A percentile compares a stretch with the other conserved stretches of the same genome.
Evolutionary conservation across 345 rosid genomes (phyloP).

Genomic region (Angophora floribunda): DNA sequence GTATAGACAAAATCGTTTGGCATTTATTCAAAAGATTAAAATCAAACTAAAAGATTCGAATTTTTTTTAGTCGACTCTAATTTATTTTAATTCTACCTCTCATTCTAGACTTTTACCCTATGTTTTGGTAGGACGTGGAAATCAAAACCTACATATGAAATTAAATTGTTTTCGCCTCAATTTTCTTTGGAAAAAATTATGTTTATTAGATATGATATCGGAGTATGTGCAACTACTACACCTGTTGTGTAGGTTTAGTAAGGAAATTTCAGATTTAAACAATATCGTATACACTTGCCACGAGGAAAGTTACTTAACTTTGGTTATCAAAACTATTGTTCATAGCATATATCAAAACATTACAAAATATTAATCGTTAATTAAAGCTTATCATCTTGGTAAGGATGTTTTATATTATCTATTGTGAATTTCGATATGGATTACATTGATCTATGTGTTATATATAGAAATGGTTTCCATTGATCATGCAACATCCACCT

Average conservation of each 20-base stretch:
- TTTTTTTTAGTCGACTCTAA: not conserved
- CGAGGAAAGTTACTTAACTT: not conserved
- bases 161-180: too few species aligned
- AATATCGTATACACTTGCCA: not conserved
- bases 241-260: not conserved
- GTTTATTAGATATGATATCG: not conserved
- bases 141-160: too few species aligned
- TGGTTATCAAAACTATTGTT: not conserved
- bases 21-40: not conserved
- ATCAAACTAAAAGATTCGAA: not conserved
- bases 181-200: not conserved
- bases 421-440: not conserved
- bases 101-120: too few species aligned
- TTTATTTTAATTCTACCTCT: too few species aligned
- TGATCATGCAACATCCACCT: not conserved
- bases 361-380: not conserved
- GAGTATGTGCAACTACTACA: fast-evolving
- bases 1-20: not conserved
- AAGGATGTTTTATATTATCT: not conserved
- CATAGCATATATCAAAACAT: not conserved
- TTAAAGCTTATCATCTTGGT: not conserved
- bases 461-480: not conserved
- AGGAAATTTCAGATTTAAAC: not conserved
- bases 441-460: not conserved
- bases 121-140: too few species aligned